Evolutionary conservation across 1,139 yeast genomes (phyloP).

Genomic region (Sugiyamaella neomexicana): DNA sequence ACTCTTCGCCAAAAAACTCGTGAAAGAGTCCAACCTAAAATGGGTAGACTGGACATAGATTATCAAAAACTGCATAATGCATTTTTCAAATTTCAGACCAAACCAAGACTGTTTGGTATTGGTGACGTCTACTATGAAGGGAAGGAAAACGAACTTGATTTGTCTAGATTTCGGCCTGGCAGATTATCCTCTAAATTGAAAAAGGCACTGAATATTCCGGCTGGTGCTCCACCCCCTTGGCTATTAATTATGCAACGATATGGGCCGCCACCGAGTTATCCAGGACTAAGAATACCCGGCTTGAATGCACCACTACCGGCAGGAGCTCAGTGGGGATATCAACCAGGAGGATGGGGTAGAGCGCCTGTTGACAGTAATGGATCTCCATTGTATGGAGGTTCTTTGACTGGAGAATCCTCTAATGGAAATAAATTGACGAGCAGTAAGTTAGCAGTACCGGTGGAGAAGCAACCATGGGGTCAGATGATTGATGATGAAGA

Average conservation of each 20-base stretch:
- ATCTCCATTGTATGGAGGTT: constrained; percentile 43
- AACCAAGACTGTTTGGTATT: constrained; percentile 63
- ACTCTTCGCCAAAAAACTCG: constrained; percentile 74
- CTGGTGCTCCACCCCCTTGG: constrained; percentile 80
- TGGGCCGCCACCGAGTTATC: constrained; percentile 88
- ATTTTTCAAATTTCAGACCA: constrained; percentile 76
- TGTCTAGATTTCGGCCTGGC: constrained; percentile 59
- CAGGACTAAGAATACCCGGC: constrained; percentile 60
- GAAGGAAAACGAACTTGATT: constrained; percentile 55
- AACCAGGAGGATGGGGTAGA: constrained; percentile 47
- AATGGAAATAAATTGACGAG: constrained; percentile 24
- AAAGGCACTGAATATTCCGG: constrained; percentile 68
- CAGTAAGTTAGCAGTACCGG: constrained; percentile 46
- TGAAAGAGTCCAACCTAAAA: constrained; percentile 84
- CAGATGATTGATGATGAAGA: constrained; percentile 37
- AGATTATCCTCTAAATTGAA: constrained; percentile 57
- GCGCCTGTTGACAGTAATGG: constrained; percentile 41
- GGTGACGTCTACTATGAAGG: constrained; percentile 87
- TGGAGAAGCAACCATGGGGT: constrained; percentile 41
- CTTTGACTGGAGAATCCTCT: constrained; percentile 34
- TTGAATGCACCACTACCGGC: constrained; percentile 46
- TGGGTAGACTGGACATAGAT: constrained; percentile 86
- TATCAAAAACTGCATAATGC: constrained; percentile 82
- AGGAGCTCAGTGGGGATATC: constrained; percentile 44
- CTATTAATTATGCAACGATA: constrained; percentile 62